Evolutionary conservation across 306 rosid genomes (phyloP).

Genomic region (Herpetospermum pedunculosum): DNA sequence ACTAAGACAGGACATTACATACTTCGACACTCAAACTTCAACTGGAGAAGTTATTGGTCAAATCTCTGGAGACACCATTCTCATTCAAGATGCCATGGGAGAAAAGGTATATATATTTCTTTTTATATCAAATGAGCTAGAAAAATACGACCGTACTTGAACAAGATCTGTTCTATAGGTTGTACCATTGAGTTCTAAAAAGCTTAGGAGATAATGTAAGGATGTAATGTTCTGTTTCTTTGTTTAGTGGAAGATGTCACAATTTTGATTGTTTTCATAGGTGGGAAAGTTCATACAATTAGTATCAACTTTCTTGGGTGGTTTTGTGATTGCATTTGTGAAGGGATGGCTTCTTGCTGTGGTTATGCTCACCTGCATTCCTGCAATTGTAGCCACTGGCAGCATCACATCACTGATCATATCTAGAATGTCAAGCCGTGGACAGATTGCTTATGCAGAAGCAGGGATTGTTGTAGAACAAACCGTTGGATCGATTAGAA

Average conservation of each 20-base stretch:
- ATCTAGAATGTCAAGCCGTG: conserved; percentile 60
- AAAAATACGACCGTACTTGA: no score
- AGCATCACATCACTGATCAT: conserved; percentile 25
- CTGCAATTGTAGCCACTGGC: conserved; percentile 38
- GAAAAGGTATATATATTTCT: conserved; percentile 57
- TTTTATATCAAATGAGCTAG: no score
- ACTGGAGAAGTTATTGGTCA: conserved; percentile 81
- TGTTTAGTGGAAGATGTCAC: no score
- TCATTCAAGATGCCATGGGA: conserved; percentile 90
- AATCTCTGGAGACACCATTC: conserved; percentile 90
- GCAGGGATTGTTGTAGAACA: conserved; percentile 82
- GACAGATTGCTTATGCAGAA: conserved; percentile 77
- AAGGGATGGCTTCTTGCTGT: conserved; percentile 68
- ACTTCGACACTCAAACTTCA: conserved; percentile 68
- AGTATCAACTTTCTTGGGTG: conserved; percentile 52
- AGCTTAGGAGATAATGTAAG: no score
- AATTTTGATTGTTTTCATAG: conserved; percentile 30
- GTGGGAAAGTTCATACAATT: conserved; percentile 84
- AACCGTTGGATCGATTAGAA: conserved; percentile 68
- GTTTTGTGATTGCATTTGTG: conserved; percentile 46
- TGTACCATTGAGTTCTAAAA: no score
- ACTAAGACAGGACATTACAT: conserved; percentile 68
- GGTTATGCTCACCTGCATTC: conserved; percentile 55
- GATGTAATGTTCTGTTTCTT: no score
- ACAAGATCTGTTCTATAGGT: no score